Base-by-base conservation (phyloP, 345 rosid genomes). In the Aegle marmelos region DNA sequence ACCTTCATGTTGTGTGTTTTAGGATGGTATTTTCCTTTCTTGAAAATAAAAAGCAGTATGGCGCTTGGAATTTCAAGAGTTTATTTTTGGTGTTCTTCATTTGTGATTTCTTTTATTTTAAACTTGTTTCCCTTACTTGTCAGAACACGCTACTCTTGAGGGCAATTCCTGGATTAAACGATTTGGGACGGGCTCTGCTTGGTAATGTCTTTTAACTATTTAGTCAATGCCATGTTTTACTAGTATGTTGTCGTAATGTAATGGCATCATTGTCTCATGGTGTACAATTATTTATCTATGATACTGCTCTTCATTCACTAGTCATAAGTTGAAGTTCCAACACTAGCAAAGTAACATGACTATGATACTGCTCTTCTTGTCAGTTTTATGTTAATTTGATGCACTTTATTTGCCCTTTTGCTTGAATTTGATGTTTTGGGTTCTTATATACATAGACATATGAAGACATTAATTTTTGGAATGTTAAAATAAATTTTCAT, bases 71-170 rank as follows among this genome's bases (percentile, higher is more conserved):
- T 68, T 66, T 68, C 6, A 24, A 68, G 6, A 19, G n/a, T 50
- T 31, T 58, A 33, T 6, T 57, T 34, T 34, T 7, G n/a, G 24
- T 27, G 5, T 37, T 22, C 27, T 53, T 65, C 34, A 9, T 67
- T 62, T 72, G 27, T 39, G 74, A 34, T 59, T 70, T 57, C 16
- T 11, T 45, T 78, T 24, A 14, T 79, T 27, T 41, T 30, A n/a
- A n/a, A n/a, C n/a, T n/a, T n/a, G n/a, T n/a, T 67, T 45, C 45
- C 56, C 56, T 45, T 70, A 62, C 28, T 66, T 31, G 68, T 69
- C 91, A 93, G 99, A 95, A 95, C 79, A 95, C 99, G 1, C 87
- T 93, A 84, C 70, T 95, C 13, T 76, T 95, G 83, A 91, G 98
- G 75, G 92, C 97, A 39, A 88, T 95, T 84, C 99, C 98, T 0